These are phyloP conservation scores for Torulaspora franciscae DNA, from an alignment of 805 yeast species.

Conservation along the genomic window DNA sequence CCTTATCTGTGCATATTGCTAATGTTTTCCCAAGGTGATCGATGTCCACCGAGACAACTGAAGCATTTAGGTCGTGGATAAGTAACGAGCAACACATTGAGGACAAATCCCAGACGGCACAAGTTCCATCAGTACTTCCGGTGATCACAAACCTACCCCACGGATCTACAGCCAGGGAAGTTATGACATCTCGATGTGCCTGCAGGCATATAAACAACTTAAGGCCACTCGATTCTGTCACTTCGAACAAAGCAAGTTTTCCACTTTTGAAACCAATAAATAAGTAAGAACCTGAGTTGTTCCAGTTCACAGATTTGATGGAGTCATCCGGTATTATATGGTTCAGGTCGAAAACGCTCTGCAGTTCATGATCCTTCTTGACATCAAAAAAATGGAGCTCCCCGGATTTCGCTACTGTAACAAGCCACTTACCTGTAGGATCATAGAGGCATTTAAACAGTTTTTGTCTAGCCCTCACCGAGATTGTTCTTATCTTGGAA, in stretches of 20 bases:
- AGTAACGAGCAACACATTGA: constrained; percentile 17
- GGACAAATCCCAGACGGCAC: constrained; percentile 24
- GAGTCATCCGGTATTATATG: constrained; percentile 9
- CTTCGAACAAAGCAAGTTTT: constrained; percentile 28
- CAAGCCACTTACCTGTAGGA: constrained; percentile 44
- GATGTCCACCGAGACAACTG: constrained; percentile 22
- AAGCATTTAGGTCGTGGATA: constrained; percentile 18
- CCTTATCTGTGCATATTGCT: constrained; percentile 21
- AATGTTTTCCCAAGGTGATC: constrained; percentile 25
- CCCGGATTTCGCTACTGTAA: constrained; percentile 41
- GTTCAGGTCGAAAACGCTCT: constrained; percentile 6
- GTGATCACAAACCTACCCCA: constrained; percentile 46
- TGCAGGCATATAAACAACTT: constrained; percentile 18
- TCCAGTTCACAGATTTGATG: constrained; percentile 32
- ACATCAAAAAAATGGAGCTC: constrained; percentile 38
- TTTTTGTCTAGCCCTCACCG: constrained; percentile 13
- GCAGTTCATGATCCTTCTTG: constrained; percentile 30
- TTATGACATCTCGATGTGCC: constrained; percentile 50
- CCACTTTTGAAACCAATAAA: constrained; percentile 50
- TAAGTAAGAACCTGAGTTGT: constrained; percentile 37
- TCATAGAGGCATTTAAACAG: constrained; percentile 36
- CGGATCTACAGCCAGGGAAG: constrained; percentile 47
- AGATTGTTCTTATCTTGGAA: constrained; percentile 18
- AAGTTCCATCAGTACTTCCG: constrained; percentile 41
- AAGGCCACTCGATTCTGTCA: constrained; percentile 5